Percentiles rank a stretch among this genome's conserved stretches.
phyloP scores from a whole-genome alignment of 2,329 filamentous ascomycete genomes.

The Sporothrix euskadiensis region DNA sequence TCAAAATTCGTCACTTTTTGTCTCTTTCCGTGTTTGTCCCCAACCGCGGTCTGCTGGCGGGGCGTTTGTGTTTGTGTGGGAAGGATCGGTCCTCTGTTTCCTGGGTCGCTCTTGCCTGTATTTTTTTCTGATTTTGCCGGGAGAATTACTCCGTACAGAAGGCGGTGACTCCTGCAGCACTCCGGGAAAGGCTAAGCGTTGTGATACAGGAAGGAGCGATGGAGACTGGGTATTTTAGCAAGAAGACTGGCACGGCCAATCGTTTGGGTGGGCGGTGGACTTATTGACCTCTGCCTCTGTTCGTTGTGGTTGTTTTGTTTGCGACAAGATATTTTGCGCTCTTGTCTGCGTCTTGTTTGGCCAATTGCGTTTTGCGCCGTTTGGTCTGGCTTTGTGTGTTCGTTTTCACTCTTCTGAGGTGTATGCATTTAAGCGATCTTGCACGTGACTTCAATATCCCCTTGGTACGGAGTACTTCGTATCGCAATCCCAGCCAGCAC shows the following conservation, averaged over 20 bases:
- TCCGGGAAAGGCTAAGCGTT: slow-evolving; percentile 26
- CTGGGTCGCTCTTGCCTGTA: slow-evolving; percentile 2
- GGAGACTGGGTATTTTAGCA: background rate
- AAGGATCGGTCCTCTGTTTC: background rate
- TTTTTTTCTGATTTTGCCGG: slow-evolving; percentile 27
- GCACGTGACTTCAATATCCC: background rate
- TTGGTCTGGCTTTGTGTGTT: background rate
- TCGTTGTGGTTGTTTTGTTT: background rate
- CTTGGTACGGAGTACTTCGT: too few relatives aligned
- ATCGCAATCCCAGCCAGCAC: background rate
- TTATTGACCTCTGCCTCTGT: background rate
- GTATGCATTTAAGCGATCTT: slow-evolving; percentile 11
- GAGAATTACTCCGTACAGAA: slow-evolving; percentile 3
- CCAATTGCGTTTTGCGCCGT: background rate
- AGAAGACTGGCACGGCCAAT: slow-evolving; percentile 3
- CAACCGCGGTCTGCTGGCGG: slow-evolving; percentile 17
- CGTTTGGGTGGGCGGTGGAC: slow-evolving; percentile 5
- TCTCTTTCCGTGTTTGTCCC: slow-evolving; percentile 6
- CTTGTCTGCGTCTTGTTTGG: background rate
- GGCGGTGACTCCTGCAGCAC: slow-evolving; percentile 21
- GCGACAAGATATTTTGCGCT: slow-evolving; percentile 8
- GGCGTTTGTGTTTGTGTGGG: slow-evolving; percentile 1
- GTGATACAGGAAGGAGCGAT: background rate
- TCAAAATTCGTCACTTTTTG: background rate
- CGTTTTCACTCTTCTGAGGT: background rate